Evolutionary conservation across 805 yeast species (phyloP).

Genomic region (Candida taoyuanica): DNA sequence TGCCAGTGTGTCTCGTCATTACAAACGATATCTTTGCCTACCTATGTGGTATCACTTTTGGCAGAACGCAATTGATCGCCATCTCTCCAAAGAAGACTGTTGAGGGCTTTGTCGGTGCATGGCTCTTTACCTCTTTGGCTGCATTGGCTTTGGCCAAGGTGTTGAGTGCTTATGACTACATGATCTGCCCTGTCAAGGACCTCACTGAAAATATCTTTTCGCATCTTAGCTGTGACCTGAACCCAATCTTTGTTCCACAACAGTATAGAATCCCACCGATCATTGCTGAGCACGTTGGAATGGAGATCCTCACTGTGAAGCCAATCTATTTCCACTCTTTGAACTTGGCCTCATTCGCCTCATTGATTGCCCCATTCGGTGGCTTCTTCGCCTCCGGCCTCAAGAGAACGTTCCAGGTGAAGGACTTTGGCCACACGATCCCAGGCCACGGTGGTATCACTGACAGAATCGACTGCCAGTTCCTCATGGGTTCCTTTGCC

Average conservation of each 20-base stretch:
- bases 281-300: constrained; percentile 44
- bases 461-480: constrained; percentile 96
- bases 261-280: constrained; percentile 70
- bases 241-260: constrained; percentile 86
- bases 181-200: constrained; percentile 83
- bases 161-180: constrained; percentile 60
- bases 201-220: constrained; percentile 58
- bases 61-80: constrained; percentile 84
- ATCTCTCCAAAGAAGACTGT: constrained; percentile 97
- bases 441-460: constrained; percentile 99
- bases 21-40: constrained; percentile 96
- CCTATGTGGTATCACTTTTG: constrained; percentile 94
- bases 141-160: constrained; percentile 63
- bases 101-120: constrained; percentile 96
- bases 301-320: constrained; percentile 55
- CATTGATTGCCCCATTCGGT: constrained; percentile 96
- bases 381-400: constrained; percentile 98
- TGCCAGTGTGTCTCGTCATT: constrained; percentile 89
- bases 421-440: constrained; percentile 96
- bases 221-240: constrained; percentile 68
- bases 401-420: constrained; percentile 92
- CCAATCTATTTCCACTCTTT: constrained; percentile 91
- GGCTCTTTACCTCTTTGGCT: constrained; percentile 84
- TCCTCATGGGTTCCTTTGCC: constrained; percentile 93
- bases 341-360: constrained; percentile 87